Evolutionary conservation across 1,284 basidiomycete species (phyloP).

Genomic region (Peniophora sp.): DNA sequence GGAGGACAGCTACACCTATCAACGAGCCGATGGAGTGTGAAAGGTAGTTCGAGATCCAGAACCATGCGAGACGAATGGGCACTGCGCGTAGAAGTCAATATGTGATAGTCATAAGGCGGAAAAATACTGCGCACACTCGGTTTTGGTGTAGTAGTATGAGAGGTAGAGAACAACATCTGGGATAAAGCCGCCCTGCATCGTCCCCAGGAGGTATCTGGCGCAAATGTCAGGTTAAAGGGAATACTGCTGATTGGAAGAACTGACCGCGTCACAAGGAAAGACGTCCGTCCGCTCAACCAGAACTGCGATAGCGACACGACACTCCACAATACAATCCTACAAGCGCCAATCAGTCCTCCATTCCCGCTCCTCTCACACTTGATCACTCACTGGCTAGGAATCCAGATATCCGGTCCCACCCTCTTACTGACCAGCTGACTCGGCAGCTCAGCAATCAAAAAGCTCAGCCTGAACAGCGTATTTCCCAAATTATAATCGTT

Average conservation of each 20-base stretch:
- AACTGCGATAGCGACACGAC: slow-evolving; percentile 53
- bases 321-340: slow-evolving; percentile 48
- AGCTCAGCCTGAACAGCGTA: slow-evolving; percentile 38
- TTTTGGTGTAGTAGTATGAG: slow-evolving; percentile 66
- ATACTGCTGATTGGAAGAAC: slow-evolving; percentile 23
- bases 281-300: slow-evolving; percentile 47
- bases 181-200: slow-evolving; percentile 60
- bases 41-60: slow-evolving; percentile 59
- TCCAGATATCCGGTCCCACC: slow-evolving; percentile 66
- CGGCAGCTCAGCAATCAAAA: slow-evolving; percentile 58
- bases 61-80: slow-evolving; percentile 57
- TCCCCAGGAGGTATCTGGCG: slow-evolving; percentile 25
- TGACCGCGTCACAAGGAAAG: slow-evolving; percentile 34
- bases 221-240: too few relatives aligned
- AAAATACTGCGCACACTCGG: slow-evolving; percentile 26
- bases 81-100: slow-evolving; percentile 18
- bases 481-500: slow-evolving; percentile 65
- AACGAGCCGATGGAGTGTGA: slow-evolving; percentile 51
- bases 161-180: slow-evolving; percentile 61
- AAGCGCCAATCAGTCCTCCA: neutral
- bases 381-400: slow-evolving; percentile 47
- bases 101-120: neutral
- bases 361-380: neutral
- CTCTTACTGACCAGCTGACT: slow-evolving; percentile 67
- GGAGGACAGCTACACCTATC: slow-evolving; percentile 56